These are phyloP conservation scores for Tylopilus intermedius DNA, from an alignment of 768 basidiomycete species.

Conservation along the genomic window DNA sequence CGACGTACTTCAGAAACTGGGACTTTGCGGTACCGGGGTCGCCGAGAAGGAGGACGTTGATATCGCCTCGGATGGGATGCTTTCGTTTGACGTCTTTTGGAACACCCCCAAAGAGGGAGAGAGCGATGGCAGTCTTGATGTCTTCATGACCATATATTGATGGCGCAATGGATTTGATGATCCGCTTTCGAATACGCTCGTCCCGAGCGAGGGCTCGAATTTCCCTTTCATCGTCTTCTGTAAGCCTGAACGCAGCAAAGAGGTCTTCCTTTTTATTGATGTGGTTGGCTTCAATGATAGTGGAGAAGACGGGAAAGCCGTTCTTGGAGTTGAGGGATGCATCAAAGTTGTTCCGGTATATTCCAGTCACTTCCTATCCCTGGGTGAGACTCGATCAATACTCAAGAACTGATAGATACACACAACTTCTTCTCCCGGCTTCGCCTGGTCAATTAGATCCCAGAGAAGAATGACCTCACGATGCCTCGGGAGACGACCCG, in stretches of 20 bases:
- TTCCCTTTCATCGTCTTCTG: conserved; percentile 93
- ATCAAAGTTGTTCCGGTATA: conserved; percentile 99
- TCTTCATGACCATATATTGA: conserved; percentile 99
- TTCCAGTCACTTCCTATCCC: conserved; percentile 87
- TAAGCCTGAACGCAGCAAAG: conserved; percentile 95
- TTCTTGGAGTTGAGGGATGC: conserved; percentile 97
- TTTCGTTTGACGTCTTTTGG: conserved; percentile 96
- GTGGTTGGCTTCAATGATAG: conserved; percentile 96
- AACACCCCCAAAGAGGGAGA: conserved; percentile 92
- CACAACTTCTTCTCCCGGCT: conserved; percentile 97
- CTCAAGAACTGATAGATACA: conserved; percentile 27
- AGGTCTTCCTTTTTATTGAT: conserved; percentile 99
- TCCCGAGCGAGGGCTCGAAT: conserved; percentile 85
- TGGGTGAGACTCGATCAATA: conserved; percentile 6
- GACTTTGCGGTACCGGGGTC: conserved; percentile 99
- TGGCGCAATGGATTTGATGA: conserved; percentile 97
- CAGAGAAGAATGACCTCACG: conserved; percentile 94
- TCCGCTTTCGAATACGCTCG: conserved; percentile 92
- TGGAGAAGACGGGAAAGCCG: conserved; percentile 98
- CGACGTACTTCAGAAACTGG: conserved; percentile 97
- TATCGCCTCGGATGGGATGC: conserved; percentile 94
- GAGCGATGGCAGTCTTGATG: conserved; percentile 95
- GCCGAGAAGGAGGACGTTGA: conserved; percentile 92
- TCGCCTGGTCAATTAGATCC: conserved; percentile 97
- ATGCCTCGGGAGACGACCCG: conserved; percentile 93